phyloP scores from a whole-genome alignment of 108 stramenopile species.

The Nitzschia sp. region DNA sequence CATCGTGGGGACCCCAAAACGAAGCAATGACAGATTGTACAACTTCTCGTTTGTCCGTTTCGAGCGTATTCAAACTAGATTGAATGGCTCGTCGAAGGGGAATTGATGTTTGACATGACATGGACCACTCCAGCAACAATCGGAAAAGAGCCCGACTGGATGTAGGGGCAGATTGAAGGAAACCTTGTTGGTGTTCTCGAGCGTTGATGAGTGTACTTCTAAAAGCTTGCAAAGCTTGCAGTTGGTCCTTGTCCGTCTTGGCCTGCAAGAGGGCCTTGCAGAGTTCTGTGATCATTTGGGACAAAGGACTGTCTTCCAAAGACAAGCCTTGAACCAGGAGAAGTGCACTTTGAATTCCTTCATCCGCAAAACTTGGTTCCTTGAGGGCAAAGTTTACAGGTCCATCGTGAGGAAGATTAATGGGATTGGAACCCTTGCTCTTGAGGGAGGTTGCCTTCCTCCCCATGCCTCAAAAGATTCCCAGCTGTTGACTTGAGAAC shows the following conservation, averaged over 20 bases:
- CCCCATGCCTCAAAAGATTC: constrained; percentile 6
- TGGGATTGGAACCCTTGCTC: constrained; percentile 24
- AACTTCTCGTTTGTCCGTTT: constrained; percentile 6
- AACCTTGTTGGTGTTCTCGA: constrained; percentile 4
- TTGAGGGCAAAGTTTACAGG: constrained; percentile 19
- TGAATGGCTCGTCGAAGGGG: constrained; percentile 54
- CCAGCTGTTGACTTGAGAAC: too few relatives aligned
- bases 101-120: constrained; percentile 38
- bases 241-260: constrained; percentile 17
- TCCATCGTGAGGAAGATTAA: constrained; percentile 48
- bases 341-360: neutral
- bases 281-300: neutral
- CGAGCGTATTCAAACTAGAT: constrained; percentile 28
- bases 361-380: neutral
- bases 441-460: constrained; percentile 9
- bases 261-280: constrained; percentile 9
- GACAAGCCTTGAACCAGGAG: neutral
- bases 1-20: constrained; percentile 9
- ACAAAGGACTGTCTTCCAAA: neutral
- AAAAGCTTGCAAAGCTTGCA: constrained; percentile 32
- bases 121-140: constrained; percentile 51
- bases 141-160: constrained; percentile 34
- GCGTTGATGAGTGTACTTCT: constrained; percentile 15
- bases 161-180: neutral
- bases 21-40: constrained; percentile 13